Base-by-base conservation (phyloP, 2,329 filamentous ascomycete species). In the Triangularia setosa region DNA sequence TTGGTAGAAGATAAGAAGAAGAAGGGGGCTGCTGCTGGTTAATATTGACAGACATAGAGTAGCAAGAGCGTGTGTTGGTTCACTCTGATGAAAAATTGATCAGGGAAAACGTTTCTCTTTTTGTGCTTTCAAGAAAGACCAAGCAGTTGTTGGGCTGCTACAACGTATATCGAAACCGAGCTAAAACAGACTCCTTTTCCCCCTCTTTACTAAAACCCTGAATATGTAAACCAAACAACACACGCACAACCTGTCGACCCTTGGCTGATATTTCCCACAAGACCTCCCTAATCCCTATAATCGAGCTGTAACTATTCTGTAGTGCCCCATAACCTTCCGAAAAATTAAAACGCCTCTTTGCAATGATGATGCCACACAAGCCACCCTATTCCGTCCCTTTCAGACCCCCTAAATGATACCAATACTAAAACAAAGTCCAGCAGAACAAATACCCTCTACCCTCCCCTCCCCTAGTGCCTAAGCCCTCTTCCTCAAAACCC, bases 1-100 rank as follows among this genome's bases (percentile, higher is more conserved):
- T 80, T 93, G 73, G 86, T 98, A 53, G 94, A 98, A 78, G 94
- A 97, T 76, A 97, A 97, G 87, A 93, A 92, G 82, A 95, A 95
- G 86, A 96, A 96, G 81, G 58, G 58, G 4, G 87, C 83, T 69
- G 76, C 73, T 65, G 72, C 72, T n/a, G 72, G 68, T 24, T 73
- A 71, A 2, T 64, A 4, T 61, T 40, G 25, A 61, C 8, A 53
- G 23, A 21, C 40, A 48, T 48, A 11, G n/a, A 48, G 7, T 28
- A 28, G 27, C 27, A 28, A 28, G 27, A 28, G 30, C 21, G 40
- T n/a, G 40, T 18, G n/a, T 48, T 21, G 40, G 40, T 48, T 48
- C 40, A 48, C n/a, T 48, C 21, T 21, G n/a, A 21, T 48, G 21
- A 5, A 48, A 48, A 5, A 48, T 48, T 2, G 9, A 9, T 48